phyloP scores from a whole-genome alignment of 2,329 filamentous ascomycete species.

The Aaosphaeria pasadenensis region DNA sequence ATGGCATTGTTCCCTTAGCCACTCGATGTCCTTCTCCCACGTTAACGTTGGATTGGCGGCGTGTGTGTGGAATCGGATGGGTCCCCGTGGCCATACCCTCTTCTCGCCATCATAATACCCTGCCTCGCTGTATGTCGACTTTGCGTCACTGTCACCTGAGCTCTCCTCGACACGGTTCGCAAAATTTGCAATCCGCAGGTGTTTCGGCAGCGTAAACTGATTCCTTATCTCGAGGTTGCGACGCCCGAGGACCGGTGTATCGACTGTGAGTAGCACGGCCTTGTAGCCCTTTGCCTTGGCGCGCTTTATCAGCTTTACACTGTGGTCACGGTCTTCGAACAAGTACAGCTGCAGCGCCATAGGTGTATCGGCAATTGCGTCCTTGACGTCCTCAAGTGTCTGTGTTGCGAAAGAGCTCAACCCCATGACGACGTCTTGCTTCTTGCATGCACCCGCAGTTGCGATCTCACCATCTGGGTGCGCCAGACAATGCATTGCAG shows the following conservation, averaged over 20 bases:
- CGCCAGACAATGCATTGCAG: slow-evolving; percentile 43
- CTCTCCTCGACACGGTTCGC: not conserved
- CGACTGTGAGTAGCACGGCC: slow-evolving; percentile 65
- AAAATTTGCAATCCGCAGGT: not conserved
- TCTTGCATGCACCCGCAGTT: slow-evolving; percentile 39
- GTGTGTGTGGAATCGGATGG: not conserved
- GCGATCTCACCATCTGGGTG: slow-evolving; percentile 45
- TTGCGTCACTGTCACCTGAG: not conserved
- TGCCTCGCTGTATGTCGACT: not conserved
- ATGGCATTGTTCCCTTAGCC: not conserved
- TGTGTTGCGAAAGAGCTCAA: slow-evolving; percentile 40
- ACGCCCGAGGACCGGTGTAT: slow-evolving; percentile 59
- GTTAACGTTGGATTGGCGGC: not conserved
- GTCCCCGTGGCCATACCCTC: not conserved
- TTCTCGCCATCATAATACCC: not conserved
- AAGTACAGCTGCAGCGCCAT: slow-evolving; percentile 44
- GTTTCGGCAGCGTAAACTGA: not conserved
- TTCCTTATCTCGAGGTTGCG: not conserved
- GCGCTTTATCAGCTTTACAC: slow-evolving; percentile 1
- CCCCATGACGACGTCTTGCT: slow-evolving; percentile 36
- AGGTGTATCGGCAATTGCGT: slow-evolving; percentile 37
- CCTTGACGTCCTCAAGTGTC: slow-evolving; percentile 45
- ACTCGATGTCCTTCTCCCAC: not conserved
- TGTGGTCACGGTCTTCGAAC: slow-evolving; percentile 16
- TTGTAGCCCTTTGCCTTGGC: slow-evolving; percentile 59